These are phyloP conservation scores for Fusarium sp. DNA, from an alignment of 2,329 filamentous ascomycete species.

Conservation along the genomic window DNA sequence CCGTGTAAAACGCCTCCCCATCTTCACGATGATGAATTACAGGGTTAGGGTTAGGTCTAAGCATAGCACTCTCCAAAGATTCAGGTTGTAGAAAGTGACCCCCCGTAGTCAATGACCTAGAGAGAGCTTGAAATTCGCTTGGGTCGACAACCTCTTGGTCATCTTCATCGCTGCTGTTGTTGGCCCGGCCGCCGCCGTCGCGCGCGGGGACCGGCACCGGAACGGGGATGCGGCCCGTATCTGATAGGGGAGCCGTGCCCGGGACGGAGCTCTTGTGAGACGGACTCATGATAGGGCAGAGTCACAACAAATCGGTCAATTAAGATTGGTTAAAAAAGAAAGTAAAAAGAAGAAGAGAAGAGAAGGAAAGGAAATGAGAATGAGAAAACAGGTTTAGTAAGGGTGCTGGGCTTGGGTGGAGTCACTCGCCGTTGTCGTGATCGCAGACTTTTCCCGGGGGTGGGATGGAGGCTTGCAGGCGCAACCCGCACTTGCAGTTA, in stretches of 20 bases:
- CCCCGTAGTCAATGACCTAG: constrained; percentile 54
- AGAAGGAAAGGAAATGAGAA: neutral
- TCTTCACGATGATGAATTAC: constrained; percentile 25
- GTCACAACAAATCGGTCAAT: neutral
- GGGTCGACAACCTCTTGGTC: constrained; percentile 35
- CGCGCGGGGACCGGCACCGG: constrained; percentile 37
- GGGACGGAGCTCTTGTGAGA: constrained; percentile 6
- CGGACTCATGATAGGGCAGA: constrained; percentile 19
- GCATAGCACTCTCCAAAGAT: constrained; percentile 54
- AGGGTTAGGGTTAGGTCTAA: constrained; percentile 47
- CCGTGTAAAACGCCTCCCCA: constrained; percentile 6
- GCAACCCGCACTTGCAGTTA: neutral
- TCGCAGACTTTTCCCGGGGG: constrained; percentile 37
- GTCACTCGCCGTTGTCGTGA: constrained; percentile 38
- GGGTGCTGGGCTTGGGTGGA: constrained; percentile 25
- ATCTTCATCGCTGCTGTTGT: constrained; percentile 4
- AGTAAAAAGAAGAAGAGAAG: neutral
- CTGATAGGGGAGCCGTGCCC: constrained; percentile 12
- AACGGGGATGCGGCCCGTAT: constrained; percentile 13
- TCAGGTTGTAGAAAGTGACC: constrained; percentile 58
- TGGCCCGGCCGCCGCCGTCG: constrained; percentile 13
- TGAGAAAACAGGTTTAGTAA: constrained; percentile 18
- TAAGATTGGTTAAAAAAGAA: neutral
- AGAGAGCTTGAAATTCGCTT: constrained; percentile 47
- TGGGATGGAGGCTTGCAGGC: constrained; percentile 1